Conservation (phyloP, 1,284 basidiomycete species). For the Porodaedalea pini region DNA sequence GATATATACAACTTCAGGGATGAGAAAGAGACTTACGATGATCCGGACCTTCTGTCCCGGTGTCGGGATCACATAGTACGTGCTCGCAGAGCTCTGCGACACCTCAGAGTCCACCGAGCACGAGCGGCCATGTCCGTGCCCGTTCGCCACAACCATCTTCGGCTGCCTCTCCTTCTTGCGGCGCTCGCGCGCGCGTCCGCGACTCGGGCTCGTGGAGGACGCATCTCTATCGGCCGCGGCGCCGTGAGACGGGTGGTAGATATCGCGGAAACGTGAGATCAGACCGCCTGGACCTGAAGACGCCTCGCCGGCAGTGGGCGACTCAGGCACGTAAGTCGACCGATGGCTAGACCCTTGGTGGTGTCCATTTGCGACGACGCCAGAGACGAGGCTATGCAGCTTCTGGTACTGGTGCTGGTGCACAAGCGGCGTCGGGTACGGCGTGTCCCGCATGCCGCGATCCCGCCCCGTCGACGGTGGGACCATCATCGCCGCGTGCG, state of each 20-base stretch:
- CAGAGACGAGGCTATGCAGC: neutral
- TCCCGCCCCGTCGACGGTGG: neutral
- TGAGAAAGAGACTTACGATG: constrained; percentile 48
- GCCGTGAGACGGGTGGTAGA: neutral
- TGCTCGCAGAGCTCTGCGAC: constrained; percentile 54
- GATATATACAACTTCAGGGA: constrained; percentile 12
- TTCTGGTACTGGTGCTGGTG: neutral
- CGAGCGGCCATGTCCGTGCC: constrained; percentile 25
- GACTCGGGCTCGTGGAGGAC: neutral
- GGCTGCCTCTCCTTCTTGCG: neutral
- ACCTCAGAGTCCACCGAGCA: constrained; percentile 37
- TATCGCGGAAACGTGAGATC: constrained; percentile 7
- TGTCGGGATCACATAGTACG: constrained; percentile 66
- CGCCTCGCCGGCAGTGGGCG: neutral
- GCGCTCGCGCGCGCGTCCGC: constrained; percentile 3
- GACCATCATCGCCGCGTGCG: constrained; percentile 1
- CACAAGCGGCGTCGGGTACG: constrained; percentile 16
- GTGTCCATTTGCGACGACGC: neutral
- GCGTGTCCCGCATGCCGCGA: constrained; percentile 9
- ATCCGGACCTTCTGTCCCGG: constrained; percentile 67
- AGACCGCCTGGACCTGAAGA: neutral
- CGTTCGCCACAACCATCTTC: neutral
- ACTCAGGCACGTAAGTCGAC: neutral
- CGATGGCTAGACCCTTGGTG: neutral
- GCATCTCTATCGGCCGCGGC: neutral